Evolutionary conservation across 2,329 filamentous ascomycete species (phyloP).

Genomic region (Arthroderma uncinatum): DNA sequence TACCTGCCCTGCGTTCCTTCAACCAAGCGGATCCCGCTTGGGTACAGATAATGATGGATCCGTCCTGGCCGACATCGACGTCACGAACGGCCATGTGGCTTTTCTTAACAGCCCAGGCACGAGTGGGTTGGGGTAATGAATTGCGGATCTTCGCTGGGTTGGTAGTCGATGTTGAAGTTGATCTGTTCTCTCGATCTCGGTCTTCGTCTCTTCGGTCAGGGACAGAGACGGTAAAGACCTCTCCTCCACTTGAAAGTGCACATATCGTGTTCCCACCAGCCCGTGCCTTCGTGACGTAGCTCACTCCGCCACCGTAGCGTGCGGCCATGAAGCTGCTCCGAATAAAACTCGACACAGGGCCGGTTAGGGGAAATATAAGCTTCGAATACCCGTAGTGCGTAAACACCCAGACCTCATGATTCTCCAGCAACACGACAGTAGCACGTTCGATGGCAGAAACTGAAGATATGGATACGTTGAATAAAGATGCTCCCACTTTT

Average conservation of each 20-base stretch:
- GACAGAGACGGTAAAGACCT: conserved; percentile 75
- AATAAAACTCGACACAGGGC: conserved; percentile 53
- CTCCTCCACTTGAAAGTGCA: conserved; percentile 70
- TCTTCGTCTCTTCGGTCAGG: conserved; percentile 51
- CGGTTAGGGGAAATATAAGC: conserved; percentile 68
- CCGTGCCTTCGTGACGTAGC: conserved; percentile 63
- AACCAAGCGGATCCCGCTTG: conserved; percentile 88
- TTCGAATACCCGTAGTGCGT: conserved; percentile 94
- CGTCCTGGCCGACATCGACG: conserved; percentile 80
- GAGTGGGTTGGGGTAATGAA: conserved; percentile 64
- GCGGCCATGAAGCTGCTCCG: conserved; percentile 54
- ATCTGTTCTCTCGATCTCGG: not conserved
- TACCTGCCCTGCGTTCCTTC: conserved; percentile 57
- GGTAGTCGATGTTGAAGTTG: conserved; percentile 63
- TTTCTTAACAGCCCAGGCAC: conserved; percentile 82
- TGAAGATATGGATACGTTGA: conserved; percentile 59
- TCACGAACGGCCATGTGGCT: conserved; percentile 74
- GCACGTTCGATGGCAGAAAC: conserved; percentile 85
- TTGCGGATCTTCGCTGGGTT: conserved; percentile 84
- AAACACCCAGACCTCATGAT: conserved; percentile 83
- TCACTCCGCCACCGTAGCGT: conserved; percentile 52
- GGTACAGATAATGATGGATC: conserved; percentile 88
- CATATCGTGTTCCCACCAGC: conserved; percentile 87
- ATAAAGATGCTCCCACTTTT: conserved; percentile 76
- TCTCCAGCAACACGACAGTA: conserved; percentile 73